Base-by-base conservation (phyloP, 768 basidiomycete species). In the Hygrophorus pudorinus region DNA sequence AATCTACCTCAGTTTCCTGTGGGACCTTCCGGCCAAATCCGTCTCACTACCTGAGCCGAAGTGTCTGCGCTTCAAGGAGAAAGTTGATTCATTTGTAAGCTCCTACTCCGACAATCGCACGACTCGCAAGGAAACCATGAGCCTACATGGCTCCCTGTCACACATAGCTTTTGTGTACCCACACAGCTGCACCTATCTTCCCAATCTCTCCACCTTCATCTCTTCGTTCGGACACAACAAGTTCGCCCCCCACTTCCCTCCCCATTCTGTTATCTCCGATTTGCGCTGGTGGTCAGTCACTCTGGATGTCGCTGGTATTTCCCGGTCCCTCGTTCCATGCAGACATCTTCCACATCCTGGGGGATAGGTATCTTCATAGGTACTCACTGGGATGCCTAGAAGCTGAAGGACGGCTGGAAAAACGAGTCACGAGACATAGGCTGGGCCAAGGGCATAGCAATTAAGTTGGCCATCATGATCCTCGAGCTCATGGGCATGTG, bases 241-340 rank as follows among this genome's bases (percentile, higher is more conserved):
- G 2, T 46, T 48, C 43, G n/a, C 34, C 1, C 18, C 21, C 0
- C 48, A 53, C 0, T 56, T 46, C 44, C 54, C 59, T 7, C 50
- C 55, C 2, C 29, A 13, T 4, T 55, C 53, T 1, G 38, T 65
- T 7, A 42, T 56, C 7, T 38, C 55, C 0, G 61, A 64, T 28
- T 41, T 69, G 0, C 5, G 30, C 2, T 68, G 65, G 66, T 71
- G 68, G 68, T 49, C 65, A 0, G 16, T 32, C 0, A 10, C 27
- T 10, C 36, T 53, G 0, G 12, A 3, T 2, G n/a, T 33, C 2
- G 36, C 18, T 17, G 50, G 61, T 2, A 9, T 10, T 3, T 14
- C 30, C 3, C 14, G 29, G 14, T n/a, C 37, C 42, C n/a, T 6
- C 20, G 3, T 20, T 43, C 17, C 37, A 51, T 30, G 40, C 47